These are phyloP conservation scores for Helminthosporium solani DNA, from an alignment of 2,329 filamentous ascomycete genomes.

Conservation along the genomic window DNA sequence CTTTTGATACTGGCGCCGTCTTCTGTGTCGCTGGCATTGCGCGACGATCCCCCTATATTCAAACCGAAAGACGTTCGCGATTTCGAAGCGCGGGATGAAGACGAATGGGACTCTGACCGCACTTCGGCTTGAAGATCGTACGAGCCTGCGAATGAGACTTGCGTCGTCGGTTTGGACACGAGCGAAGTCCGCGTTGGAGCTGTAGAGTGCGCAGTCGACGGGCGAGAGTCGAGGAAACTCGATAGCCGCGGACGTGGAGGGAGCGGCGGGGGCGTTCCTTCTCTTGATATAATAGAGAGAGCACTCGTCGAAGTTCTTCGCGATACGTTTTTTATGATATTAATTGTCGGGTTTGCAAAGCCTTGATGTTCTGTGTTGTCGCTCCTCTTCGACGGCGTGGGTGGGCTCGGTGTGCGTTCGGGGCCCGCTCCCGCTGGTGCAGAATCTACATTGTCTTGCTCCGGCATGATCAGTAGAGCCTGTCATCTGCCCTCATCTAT, in stretches of 20 bases:
- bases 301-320: conserved; percentile 26
- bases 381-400: not conserved
- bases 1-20: conserved; percentile 68
- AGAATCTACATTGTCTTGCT: not conserved
- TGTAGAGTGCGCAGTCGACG: conserved; percentile 45
- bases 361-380: conserved; percentile 24
- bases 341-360: conserved; percentile 37
- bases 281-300: conserved; percentile 33
- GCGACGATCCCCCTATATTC: conserved; percentile 42
- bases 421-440: too few relatives aligned
- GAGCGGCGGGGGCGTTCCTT: conserved; percentile 56
- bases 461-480: not conserved
- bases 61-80: conserved; percentile 44
- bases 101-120: conserved; percentile 25
- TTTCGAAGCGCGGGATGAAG: conserved; percentile 35
- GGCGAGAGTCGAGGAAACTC: conserved; percentile 32
- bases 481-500: not conserved
- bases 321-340: conserved; percentile 31
- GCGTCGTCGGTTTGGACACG: conserved; percentile 74
- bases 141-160: conserved; percentile 77
- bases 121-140: conserved; percentile 65
- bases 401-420: not conserved
- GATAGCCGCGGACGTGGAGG: conserved; percentile 53
- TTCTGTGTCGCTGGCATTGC: conserved; percentile 57
- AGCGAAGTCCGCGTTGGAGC: conserved; percentile 46